Percentiles rank a stretch among this genome's conserved stretches.
Evolutionary conservation across 495 filamentous ascomycete species (phyloP).

Genomic region (Hypoxylon fuscum): DNA sequence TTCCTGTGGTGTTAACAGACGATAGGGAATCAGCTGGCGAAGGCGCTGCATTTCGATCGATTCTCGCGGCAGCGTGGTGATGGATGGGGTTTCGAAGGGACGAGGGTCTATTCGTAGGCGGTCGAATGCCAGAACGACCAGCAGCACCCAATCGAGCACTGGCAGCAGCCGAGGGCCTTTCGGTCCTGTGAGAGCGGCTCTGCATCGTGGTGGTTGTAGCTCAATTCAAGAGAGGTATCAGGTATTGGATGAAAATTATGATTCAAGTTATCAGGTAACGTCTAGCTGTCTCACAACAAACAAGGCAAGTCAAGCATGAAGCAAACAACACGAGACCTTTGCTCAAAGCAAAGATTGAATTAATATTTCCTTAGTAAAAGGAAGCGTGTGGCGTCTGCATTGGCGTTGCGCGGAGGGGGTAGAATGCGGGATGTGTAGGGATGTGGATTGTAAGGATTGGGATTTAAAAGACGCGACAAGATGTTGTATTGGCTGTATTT

Average conservation of each 20-base stretch:
- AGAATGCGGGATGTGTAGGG: constrained; percentile 15
- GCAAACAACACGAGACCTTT: not conserved
- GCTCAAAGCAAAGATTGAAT: constrained; percentile 1
- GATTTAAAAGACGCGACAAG: constrained; percentile 19
- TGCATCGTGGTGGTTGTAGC: constrained; percentile 30
- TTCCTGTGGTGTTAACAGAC: constrained; percentile 62
- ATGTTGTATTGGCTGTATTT: too few species aligned
- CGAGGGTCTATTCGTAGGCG: constrained; percentile 37
- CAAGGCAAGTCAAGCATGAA: not conserved
- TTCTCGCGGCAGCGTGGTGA: constrained; percentile 42
- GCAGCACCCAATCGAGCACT: constrained; percentile 29
- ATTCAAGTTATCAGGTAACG: constrained; percentile 29
- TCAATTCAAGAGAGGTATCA: constrained; percentile 6
- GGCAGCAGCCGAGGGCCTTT: constrained; percentile 38
- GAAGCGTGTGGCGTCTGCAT: not conserved
- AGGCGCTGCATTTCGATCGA: constrained; percentile 55
- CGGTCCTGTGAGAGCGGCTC: constrained; percentile 44
- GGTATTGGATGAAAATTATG: constrained; percentile 30
- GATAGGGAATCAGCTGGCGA: constrained; percentile 73
- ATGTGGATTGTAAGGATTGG: constrained; percentile 7
- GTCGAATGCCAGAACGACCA: constrained; percentile 44
- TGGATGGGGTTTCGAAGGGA: constrained; percentile 36
- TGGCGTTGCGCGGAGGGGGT: constrained; percentile 3
- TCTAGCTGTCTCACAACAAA: constrained; percentile 1
- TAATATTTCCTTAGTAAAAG: constrained; percentile 1